phyloP scores from a whole-genome alignment of 2,329 filamentous ascomycete species.

The Ceratocystis eucalypticola region DNA sequence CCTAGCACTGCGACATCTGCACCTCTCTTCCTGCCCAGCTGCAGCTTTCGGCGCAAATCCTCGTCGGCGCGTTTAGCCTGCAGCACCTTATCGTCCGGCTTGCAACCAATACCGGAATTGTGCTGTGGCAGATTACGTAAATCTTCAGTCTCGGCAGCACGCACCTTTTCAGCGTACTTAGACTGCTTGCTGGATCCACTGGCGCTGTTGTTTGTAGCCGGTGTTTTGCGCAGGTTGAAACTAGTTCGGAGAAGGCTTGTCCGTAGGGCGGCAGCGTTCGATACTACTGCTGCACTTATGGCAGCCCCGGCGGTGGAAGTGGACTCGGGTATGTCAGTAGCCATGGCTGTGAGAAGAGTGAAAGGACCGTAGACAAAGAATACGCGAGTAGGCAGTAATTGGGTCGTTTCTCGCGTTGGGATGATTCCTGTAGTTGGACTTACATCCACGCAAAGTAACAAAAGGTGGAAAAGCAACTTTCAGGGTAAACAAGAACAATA shows the following conservation, averaged over 20 bases:
- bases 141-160: slow-evolving; percentile 13
- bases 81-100: neutral
- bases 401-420: too few species aligned
- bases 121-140: slow-evolving; percentile 12
- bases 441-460: neutral
- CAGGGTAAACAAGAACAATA: neutral
- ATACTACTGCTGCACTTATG: slow-evolving; percentile 2
- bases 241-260: neutral
- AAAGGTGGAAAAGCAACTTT: neutral
- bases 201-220: neutral
- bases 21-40: slow-evolving; percentile 12
- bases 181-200: neutral
- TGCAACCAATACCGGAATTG: slow-evolving; percentile 17
- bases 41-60: slow-evolving; percentile 16
- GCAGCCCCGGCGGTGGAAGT: neutral
- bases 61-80: slow-evolving; percentile 14
- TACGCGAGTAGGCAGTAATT: too few species aligned
- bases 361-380: neutral
- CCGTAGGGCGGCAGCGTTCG: slow-evolving; percentile 6
- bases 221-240: slow-evolving; percentile 7
- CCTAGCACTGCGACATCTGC: slow-evolving; percentile 1
- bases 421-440: neutral
- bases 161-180: slow-evolving; percentile 11
- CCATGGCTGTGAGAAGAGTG: neutral
- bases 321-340: neutral